Percentiles rank a stretch among this genome's conserved stretches.
Conservation (phyloP, 179 eudicot species). For the Nepenthes alata region DNA sequence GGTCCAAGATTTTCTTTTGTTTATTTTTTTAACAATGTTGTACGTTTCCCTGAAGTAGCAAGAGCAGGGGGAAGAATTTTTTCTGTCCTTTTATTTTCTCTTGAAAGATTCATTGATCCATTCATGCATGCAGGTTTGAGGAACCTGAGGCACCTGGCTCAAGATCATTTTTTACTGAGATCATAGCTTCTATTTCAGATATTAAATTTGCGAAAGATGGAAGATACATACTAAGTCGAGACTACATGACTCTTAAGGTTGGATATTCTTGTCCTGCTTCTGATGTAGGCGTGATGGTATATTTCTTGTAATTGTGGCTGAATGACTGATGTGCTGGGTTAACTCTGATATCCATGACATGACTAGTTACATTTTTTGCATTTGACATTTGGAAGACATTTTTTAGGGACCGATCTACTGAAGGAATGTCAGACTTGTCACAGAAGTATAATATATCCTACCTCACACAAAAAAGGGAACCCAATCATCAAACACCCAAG, state of each 20-base stretch:
- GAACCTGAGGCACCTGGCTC: slow-evolving; percentile 66
- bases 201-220: slow-evolving; percentile 65
- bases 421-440: too few relatives aligned
- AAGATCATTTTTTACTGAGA: slow-evolving; percentile 66
- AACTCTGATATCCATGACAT: too few relatives aligned
- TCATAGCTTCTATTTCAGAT: slow-evolving; percentile 73
- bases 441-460: too few relatives aligned
- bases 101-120: not conserved
- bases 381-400: too few relatives aligned
- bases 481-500: too few relatives aligned
- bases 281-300: not conserved
- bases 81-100: not conserved
- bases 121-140: slow-evolving; percentile 40
- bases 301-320: not conserved
- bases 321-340: too few relatives aligned
- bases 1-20: not conserved
- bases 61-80: too few relatives aligned
- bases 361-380: too few relatives aligned
- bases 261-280: not conserved
- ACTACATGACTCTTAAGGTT: slow-evolving; percentile 76
- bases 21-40: not conserved
- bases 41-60: not conserved
- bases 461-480: too few relatives aligned
- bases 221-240: slow-evolving; percentile 62
- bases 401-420: too few relatives aligned